These are phyloP conservation scores for Nakataea oryzae DNA, from an alignment of 2,329 filamentous ascomycete genomes.

Conservation along the genomic window DNA sequence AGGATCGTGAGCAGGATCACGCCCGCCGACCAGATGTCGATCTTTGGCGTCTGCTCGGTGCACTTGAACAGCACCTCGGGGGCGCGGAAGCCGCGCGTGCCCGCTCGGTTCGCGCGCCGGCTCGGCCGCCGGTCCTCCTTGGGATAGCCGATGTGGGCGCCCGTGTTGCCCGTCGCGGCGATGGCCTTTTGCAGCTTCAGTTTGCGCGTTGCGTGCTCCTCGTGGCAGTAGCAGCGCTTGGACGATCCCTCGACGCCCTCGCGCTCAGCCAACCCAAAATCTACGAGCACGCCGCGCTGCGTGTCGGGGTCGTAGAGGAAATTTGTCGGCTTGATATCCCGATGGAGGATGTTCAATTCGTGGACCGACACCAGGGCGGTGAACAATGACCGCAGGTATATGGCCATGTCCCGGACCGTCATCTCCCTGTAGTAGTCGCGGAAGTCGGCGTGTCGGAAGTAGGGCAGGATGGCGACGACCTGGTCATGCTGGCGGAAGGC, in stretches of 20 bases:
- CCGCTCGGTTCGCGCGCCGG: slow-evolving; percentile 84
- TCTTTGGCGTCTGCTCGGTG: slow-evolving; percentile 84
- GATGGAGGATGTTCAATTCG: slow-evolving; percentile 73
- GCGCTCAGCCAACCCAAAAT: slow-evolving; percentile 92
- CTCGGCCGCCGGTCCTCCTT: slow-evolving; percentile 84
- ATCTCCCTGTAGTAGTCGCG: slow-evolving; percentile 89
- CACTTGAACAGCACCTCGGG: slow-evolving; percentile 97
- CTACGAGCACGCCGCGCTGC: slow-evolving; percentile 84
- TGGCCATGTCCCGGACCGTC: slow-evolving; percentile 72
- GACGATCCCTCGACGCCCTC: slow-evolving; percentile 55
- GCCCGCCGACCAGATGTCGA: slow-evolving; percentile 94
- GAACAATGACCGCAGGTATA: slow-evolving; percentile 85
- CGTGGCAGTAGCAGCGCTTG: slow-evolving; percentile 74
- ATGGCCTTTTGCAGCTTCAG: slow-evolving; percentile 45
- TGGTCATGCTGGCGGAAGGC: slow-evolving; percentile 94
- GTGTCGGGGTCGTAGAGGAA: slow-evolving; percentile 82
- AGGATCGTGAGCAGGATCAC: slow-evolving; percentile 96
- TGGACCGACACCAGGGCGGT: slow-evolving; percentile 78
- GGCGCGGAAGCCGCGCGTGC: slow-evolving; percentile 89
- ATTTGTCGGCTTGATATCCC: slow-evolving; percentile 96
- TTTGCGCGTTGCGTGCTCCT: slow-evolving; percentile 51
- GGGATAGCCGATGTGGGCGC: slow-evolving; percentile 59
- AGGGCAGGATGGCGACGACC: slow-evolving; percentile 87
- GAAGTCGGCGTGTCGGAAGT: slow-evolving; percentile 93
- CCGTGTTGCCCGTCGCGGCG: slow-evolving; percentile 17